These are phyloP conservation scores for Alliaria petiolata DNA, from an alignment of 345 rosid genomes.

Conservation along the genomic window DNA sequence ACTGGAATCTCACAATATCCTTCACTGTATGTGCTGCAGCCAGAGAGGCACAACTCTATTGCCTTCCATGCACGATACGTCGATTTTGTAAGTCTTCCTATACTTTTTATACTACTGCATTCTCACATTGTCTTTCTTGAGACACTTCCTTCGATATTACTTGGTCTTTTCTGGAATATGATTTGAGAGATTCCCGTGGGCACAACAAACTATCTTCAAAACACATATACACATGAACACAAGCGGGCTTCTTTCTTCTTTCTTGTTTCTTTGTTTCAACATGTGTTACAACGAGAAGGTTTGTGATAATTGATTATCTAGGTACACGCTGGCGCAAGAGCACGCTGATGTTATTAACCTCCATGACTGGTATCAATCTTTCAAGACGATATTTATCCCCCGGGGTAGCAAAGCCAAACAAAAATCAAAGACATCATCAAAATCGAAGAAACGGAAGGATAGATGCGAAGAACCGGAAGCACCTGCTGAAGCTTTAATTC, in stretches of 20 bases:
- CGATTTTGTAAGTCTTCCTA: slow-evolving; percentile 67
- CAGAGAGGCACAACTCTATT: slow-evolving; percentile 36
- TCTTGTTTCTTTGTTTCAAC: background rate
- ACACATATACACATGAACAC: background rate
- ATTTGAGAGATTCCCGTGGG: background rate
- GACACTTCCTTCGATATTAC: background rate
- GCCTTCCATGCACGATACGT: slow-evolving; percentile 82
- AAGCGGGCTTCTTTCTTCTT: background rate
- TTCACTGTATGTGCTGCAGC: slow-evolving; percentile 70
- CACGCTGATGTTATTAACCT: slow-evolving; percentile 87
- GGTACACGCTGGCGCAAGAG: slow-evolving; percentile 81
- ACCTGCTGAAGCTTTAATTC: slow-evolving; percentile 58
- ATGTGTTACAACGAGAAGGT: background rate
- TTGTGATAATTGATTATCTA: slow-evolving; percentile 17
- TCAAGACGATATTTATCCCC: slow-evolving; percentile 50
- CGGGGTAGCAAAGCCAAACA: slow-evolving; percentile 44
- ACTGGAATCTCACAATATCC: slow-evolving; percentile 56
- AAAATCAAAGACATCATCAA: slow-evolving; percentile 51
- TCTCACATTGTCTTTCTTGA: background rate
- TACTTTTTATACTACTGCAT: background rate
- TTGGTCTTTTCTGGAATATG: background rate
- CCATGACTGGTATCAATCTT: slow-evolving; percentile 92
- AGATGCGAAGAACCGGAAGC: slow-evolving; percentile 41
- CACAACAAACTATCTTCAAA: background rate
- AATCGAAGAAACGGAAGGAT: slow-evolving; percentile 60